These are phyloP conservation scores for Coprinellus micaceus DNA, from an alignment of 768 basidiomycete species.

Conservation along the genomic window DNA sequence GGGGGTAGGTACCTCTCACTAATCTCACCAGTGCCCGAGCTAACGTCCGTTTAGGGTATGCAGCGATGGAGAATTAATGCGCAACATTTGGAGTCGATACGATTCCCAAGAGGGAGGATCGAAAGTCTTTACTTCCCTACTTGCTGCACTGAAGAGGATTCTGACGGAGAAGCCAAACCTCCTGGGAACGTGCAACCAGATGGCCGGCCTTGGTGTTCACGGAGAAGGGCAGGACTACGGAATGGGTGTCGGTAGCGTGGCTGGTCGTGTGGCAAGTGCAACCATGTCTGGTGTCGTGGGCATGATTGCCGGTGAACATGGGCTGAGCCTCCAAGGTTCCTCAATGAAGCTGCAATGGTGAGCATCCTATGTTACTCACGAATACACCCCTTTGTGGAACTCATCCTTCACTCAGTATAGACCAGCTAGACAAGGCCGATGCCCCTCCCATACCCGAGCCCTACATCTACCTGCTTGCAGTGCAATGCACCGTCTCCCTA, in stretches of 20 bases:
- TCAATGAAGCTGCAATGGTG: constrained; percentile 92
- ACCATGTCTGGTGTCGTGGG: constrained; percentile 83
- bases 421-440: constrained; percentile 97
- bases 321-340: constrained; percentile 68
- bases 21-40: not conserved
- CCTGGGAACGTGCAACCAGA: constrained; percentile 74
- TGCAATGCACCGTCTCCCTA: constrained; percentile 83
- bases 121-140: constrained; percentile 71
- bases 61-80: constrained; percentile 74
- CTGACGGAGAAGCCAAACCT: constrained; percentile 85
- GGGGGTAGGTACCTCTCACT: constrained; percentile 50
- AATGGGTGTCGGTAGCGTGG: constrained; percentile 37
- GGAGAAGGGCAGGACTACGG: constrained; percentile 25
- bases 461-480: constrained; percentile 87
- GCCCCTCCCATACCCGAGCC: constrained; percentile 90
- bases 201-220: constrained; percentile 73
- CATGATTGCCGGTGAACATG: constrained; percentile 67
- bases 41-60: constrained; percentile 50
- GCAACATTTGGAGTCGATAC: constrained; percentile 76
- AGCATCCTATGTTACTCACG: constrained; percentile 21
- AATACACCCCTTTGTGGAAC: not conserved
- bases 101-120: constrained; percentile 60
- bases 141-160: constrained; percentile 81
- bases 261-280: constrained; percentile 82
- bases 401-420: too few species aligned